Evolutionary conservation across 1,139 yeast species (phyloP).

Genomic region (Candida buenavistaensis): DNA sequence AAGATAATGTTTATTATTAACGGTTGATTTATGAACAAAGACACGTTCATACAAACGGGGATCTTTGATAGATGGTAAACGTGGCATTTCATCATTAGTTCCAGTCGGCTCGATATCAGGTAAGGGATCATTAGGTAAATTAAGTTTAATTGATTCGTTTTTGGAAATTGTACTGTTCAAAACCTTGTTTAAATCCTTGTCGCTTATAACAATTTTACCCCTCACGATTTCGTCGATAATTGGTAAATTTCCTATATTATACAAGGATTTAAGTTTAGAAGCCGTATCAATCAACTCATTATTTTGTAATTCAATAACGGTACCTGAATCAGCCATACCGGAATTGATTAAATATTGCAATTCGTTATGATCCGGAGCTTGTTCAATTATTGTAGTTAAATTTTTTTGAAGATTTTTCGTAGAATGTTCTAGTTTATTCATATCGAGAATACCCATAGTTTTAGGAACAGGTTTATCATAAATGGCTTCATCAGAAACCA

Average conservation of each 20-base stretch:
- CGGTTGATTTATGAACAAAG: conserved; percentile 77
- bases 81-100: conserved; percentile 43
- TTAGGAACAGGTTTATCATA: conserved; percentile 13
- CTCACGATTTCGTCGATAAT: conserved; percentile 49
- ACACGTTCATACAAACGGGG: conserved; percentile 65
- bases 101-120: conserved; percentile 27
- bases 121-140: conserved; percentile 14
- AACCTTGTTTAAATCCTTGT: conserved; percentile 14
- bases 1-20: conserved; percentile 58
- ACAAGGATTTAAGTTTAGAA: conserved; percentile 54
- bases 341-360: conserved; percentile 32
- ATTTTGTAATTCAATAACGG: conserved; percentile 50
- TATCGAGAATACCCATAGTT: conserved; percentile 35
- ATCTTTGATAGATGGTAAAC: conserved; percentile 66
- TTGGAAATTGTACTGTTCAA: conserved; percentile 1
- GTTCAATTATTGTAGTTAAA: conserved; percentile 49
- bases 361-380: conserved; percentile 52
- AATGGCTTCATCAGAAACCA: conserved; percentile 11
- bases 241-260: conserved; percentile 46
- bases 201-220: conserved; percentile 15
- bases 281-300: conserved; percentile 60
- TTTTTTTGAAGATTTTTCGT: conserved; percentile 50
- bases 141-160: conserved; percentile 3
- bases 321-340: conserved; percentile 31
- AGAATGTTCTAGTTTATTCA: conserved; percentile 43